Evolutionary conservation across 768 basidiomycete genomes (phyloP), one percentile per base, ranked within the genome.

Genomic region (Trametes sanguinea): DNA sequence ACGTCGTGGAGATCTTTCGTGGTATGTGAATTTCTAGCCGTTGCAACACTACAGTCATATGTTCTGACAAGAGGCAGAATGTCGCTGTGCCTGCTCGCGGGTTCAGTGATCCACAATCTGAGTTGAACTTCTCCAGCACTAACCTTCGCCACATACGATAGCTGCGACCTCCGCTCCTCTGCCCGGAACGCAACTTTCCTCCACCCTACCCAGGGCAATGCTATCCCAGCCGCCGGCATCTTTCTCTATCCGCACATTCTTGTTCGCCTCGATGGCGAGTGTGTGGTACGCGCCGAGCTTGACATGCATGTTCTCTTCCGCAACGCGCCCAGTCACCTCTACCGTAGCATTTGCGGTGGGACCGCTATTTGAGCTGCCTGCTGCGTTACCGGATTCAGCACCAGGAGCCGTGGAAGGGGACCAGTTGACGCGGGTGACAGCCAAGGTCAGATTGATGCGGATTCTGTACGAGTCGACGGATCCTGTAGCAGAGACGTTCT

Each of bases 131-230:
- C 13, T 14, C n/a, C 29, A 32, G 9, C 40, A 43, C 57, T 14
- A 42, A 84, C 84, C 97, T 80, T 99, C 97, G 37, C 97, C 96
- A 66, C 92, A 94, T 4, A 99, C 93, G 27, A 99, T 83, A 0
- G 97, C 97, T 13, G 92, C 97, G 4, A 99, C 89, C 69, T 99
- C 97, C 4, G 97, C 97, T 0, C 97, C 96, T 67, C 90, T 80
- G 29, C 96, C 97, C n/a, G 94, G 94, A 42, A 92, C 79, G 57
- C 93, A 95, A 22, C 94, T 85, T 64, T 98, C 97, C 54, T 91
- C 81, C 0, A 99, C 85, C 17, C 96, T 81, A 32, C 85, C 82
- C 13, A 89, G 73, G 1, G 95, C 90, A 54, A 99, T 77, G 61
- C 90, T 93, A 70, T 99, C 97, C 97, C 97, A 99, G 0, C 71